phyloP scores from a whole-genome alignment of 202 grass and related monocot genomes.

The Brachypodium distachyon region DNA sequence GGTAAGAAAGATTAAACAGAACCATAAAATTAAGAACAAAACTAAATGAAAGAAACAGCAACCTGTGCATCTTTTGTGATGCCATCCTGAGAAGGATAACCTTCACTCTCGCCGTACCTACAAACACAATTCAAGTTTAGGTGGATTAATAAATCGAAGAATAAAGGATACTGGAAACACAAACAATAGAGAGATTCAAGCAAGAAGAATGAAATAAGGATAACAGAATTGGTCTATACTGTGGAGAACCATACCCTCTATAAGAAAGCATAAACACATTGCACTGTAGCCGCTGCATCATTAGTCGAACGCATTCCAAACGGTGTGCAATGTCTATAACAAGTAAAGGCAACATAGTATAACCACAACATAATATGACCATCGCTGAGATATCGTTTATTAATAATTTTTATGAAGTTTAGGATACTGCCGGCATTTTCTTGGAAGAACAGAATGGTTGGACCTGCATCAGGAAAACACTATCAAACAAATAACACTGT shows the following conservation, averaged over 20 bases:
- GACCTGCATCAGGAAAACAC: constrained; percentile 63
- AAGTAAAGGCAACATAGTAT: constrained; percentile 50
- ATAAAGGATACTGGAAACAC: neutral
- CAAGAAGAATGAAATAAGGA: neutral
- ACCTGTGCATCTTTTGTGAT: constrained; percentile 98
- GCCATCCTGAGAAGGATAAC: constrained; percentile 90
- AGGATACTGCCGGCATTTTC: constrained; percentile 99
- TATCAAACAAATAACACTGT: constrained; percentile 19
- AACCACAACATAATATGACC: neutral
- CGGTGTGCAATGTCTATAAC: constrained; percentile 95
- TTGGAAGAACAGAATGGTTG: constrained; percentile 98
- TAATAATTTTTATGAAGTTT: neutral
- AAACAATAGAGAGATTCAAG: neutral
- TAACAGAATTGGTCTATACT: constrained; percentile 21
- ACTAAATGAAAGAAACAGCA: constrained; percentile 20
- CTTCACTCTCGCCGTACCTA: constrained; percentile 97
- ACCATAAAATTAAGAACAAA: constrained; percentile 9
- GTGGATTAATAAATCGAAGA: constrained; percentile 3
- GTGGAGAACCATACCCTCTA: constrained; percentile 68
- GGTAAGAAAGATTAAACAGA: constrained; percentile 8
- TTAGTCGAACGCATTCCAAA: constrained; percentile 78
- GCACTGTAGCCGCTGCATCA: constrained; percentile 95
- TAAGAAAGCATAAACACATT: constrained; percentile 99
- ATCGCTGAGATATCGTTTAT: constrained; percentile 3
- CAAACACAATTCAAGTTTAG: constrained; percentile 20